A percentile compares a stretch with the other conserved stretches of the same genome.
Conservation (phyloP, 169 alveolate genomes). For the Besnoitia besnoiti region DNA sequence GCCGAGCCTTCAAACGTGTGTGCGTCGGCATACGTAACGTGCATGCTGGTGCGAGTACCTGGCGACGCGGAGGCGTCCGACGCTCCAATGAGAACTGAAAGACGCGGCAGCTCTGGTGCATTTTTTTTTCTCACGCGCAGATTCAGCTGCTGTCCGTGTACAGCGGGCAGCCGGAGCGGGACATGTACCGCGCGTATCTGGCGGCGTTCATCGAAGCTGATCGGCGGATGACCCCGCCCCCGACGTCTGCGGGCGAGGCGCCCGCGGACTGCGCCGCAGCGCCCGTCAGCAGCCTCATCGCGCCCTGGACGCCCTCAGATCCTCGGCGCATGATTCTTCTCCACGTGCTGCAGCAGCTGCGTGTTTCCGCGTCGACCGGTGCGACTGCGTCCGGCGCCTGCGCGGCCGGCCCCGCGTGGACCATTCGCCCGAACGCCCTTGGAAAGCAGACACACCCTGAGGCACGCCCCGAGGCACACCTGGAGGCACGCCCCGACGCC, state of each 20-base stretch:
- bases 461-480: too few relatives aligned
- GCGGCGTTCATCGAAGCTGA: neutral
- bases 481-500: too few relatives aligned
- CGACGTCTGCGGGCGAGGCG: neutral
- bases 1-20: too few relatives aligned
- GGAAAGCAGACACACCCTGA: too few relatives aligned
- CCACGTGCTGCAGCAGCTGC: slow-evolving; percentile 39
- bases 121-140: too few relatives aligned
- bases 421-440: too few relatives aligned
- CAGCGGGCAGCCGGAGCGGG: neutral
- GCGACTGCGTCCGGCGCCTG: too few relatives aligned
- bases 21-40: neutral
- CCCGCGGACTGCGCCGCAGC: neutral
- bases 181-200: slow-evolving; percentile 23
- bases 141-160: slow-evolving; percentile 2
- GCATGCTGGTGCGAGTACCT: neutral
- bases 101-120: too few relatives aligned
- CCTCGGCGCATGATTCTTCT: slow-evolving; percentile 63
- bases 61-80: too few relatives aligned
- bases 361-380: too few relatives aligned
- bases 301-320: slow-evolving; percentile 40
- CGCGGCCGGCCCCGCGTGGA: too few relatives aligned
- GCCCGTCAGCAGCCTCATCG: neutral
- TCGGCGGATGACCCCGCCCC: neutral
- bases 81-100: too few relatives aligned